These are phyloP conservation scores for Tuctoria greenei DNA, from an alignment of 176 grass and related monocot genomes.

Conservation along the genomic window DNA sequence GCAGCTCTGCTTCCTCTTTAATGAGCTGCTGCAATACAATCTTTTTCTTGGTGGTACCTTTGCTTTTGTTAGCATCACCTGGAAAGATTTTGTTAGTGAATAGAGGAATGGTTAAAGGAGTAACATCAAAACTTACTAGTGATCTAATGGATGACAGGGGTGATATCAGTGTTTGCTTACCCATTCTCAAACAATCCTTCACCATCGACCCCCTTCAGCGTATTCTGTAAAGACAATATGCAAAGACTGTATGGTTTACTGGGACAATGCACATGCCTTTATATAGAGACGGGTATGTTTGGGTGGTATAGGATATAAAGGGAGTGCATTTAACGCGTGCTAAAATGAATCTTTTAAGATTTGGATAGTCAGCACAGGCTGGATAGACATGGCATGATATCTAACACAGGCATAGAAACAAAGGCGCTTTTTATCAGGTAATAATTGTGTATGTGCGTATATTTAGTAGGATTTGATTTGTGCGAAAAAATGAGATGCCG, in stretches of 20 bases:
- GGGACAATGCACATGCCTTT: neutral
- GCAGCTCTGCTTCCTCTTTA: neutral
- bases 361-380: neutral
- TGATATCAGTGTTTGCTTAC: neutral
- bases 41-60: neutral
- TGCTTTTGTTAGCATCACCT: constrained; percentile 20
- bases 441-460: neutral
- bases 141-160: neutral
- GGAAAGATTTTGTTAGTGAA: neutral
- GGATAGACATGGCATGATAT: neutral
- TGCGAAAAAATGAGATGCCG: neutral
- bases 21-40: neutral
- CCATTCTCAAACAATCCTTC: constrained; percentile 9
- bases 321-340: neutral
- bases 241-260: neutral
- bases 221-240: neutral
- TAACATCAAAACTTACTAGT: neutral
- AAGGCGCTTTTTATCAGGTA: constrained; percentile 2
- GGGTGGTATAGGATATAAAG: neutral
- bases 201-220: neutral
- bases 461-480: neutral
- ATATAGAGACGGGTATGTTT: constrained; percentile 10
- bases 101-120: constrained; percentile 13
- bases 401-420: neutral
- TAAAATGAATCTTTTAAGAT: neutral